These are phyloP conservation scores for Scenedesmus sp. DNA, from an alignment of 163 green algal genomes.

Conservation along the genomic window DNA sequence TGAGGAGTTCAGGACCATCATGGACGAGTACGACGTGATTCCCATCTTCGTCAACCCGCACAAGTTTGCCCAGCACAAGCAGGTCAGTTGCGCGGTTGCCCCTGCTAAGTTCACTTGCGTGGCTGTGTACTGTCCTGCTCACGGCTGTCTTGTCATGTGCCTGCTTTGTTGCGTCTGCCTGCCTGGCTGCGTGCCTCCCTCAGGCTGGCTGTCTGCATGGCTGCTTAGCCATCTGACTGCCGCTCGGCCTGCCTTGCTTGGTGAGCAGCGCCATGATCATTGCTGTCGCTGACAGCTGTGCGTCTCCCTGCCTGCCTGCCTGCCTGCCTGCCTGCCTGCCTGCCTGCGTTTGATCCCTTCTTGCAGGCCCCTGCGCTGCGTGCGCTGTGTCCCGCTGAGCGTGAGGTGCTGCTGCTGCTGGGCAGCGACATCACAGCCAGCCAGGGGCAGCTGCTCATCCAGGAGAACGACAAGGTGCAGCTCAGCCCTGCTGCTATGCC, in stretches of 20 bases:
- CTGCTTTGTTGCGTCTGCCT: background rate
- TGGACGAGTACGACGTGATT: conserved; percentile 58
- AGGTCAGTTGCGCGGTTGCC: background rate
- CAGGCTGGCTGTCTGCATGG: background rate
- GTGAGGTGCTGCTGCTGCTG: conserved; percentile 62
- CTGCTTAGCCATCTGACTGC: background rate
- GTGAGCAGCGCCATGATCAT: too few species aligned
- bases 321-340: background rate
- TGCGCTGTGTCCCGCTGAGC: conserved; percentile 39
- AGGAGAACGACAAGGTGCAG: conserved; percentile 38
- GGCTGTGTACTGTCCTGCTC: too few species aligned
- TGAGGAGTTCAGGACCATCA: conserved; percentile 56
- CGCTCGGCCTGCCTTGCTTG: background rate
- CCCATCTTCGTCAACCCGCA: conserved; percentile 59
- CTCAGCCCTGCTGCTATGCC: background rate
- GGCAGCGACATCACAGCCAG: conserved; percentile 28
- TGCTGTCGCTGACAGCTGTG: too few species aligned
- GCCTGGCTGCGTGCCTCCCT: background rate
- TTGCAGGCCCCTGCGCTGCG: conserved; percentile 40
- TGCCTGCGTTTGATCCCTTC: background rate
- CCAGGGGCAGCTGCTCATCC: conserved; percentile 44
- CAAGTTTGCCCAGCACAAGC: conserved; percentile 52
- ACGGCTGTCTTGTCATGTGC: background rate
- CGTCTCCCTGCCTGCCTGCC: background rate
- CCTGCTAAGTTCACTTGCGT: background rate